Base-by-base conservation (phyloP, 495 filamentous ascomycete genomes). In the Penicillium odoratum region DNA sequence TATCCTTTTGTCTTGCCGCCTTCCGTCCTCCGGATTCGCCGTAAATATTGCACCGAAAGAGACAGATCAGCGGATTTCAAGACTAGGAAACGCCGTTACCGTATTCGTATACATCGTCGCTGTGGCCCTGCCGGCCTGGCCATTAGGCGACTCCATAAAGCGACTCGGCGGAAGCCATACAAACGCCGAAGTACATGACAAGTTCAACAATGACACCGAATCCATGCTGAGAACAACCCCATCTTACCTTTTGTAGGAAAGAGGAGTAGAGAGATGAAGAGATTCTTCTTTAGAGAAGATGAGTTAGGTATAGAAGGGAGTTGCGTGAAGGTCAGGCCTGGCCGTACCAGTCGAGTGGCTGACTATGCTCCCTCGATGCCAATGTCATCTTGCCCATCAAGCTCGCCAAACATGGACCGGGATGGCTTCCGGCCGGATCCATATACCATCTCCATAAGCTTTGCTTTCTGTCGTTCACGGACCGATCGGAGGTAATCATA, bases 401-500 rank as follows among this genome's bases (percentile, higher is more conserved):
- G 11, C 10, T 59, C 66, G 42, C 53, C 53, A n/a, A 76, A 55
- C 51, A 75, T 61, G 0, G 74, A 58, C 25, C 58, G 57, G 11
- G 64, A 58, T 0, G 69, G 66, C 50, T 64, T 71, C 49, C 76
- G 72, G 26, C 81, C 81, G 13, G 81, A 76, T 1, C 88, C 89
- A 73, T 89, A 93, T 3, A 92, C 70, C 74, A 87, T 82, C 76
- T 93, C 88, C 83, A 96, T 83, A 61, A 93, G 72, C 74, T 88
- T 92, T 30, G 83, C 80, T 76, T 92, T 95, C 77, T 96, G 92
- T 55, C 79, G 81, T 64, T 88, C 83, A 51, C 92, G 79, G 18
- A 92, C 83, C 5, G 78, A 79, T 48, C 85, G 86, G 5, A 97
- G 76, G 65, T 93, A 88, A 18, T 82, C 78, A 53, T 91, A 89